phyloP scores from a whole-genome alignment of 805 yeast genomes.

The Metschnikowia lochheadii region DNA sequence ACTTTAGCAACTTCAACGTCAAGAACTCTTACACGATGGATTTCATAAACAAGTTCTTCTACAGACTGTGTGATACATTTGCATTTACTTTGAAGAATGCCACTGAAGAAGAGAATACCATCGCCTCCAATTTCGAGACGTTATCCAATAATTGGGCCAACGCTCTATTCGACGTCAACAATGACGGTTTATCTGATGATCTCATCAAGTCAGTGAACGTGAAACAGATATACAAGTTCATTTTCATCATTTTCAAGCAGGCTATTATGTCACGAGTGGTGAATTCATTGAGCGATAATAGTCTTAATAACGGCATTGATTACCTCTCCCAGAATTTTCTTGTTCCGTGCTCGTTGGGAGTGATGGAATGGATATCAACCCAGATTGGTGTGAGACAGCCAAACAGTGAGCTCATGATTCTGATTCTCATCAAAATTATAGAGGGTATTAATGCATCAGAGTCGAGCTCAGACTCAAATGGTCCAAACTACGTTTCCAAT shows the following conservation, averaged over 20 bases:
- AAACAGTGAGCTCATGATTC: conserved; percentile 11
- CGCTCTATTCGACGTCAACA: conserved; percentile 64
- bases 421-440: conserved; percentile 12
- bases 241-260: conserved; percentile 73
- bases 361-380: conserved; percentile 29
- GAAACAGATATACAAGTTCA: conserved; percentile 60
- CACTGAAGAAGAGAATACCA: conserved; percentile 27
- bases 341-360: conserved; percentile 45
- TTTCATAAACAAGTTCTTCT: conserved; percentile 32
- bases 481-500: conserved; percentile 9
- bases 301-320: conserved; percentile 74
- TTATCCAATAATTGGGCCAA: conserved; percentile 65
- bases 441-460: conserved; percentile 12
- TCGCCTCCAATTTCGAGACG: conserved; percentile 30
- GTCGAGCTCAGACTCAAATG: conserved; percentile 5
- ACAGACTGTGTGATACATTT: conserved; percentile 28
- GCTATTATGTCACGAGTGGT: conserved; percentile 57
- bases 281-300: conserved; percentile 53
- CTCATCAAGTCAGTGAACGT: conserved; percentile 62
- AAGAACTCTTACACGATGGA: conserved; percentile 30
- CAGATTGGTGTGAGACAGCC: conserved; percentile 15
- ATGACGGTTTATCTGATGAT: conserved; percentile 80
- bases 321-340: conserved; percentile 81
- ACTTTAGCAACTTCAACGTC: conserved; percentile 21
- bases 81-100: conserved; percentile 18